These are phyloP conservation scores for Cryptococcus floricola DNA, from an alignment of 1,284 basidiomycete genomes.

Conservation along the genomic window DNA sequence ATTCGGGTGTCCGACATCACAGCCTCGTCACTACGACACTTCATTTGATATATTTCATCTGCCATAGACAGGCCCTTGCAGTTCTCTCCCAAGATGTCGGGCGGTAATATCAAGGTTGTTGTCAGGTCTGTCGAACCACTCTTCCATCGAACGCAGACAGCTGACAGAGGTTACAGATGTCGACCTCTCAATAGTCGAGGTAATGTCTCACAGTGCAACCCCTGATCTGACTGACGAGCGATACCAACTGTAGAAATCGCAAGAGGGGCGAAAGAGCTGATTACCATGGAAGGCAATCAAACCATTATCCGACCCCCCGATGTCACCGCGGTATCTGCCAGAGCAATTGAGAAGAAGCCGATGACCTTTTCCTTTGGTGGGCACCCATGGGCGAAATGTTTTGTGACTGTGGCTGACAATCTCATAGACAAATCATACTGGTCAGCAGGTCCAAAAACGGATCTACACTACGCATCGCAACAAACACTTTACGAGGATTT, in stretches of 20 bases:
- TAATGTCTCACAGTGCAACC: slow-evolving; percentile 47
- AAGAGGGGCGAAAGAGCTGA: slow-evolving; percentile 83
- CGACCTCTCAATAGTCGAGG: slow-evolving; percentile 89
- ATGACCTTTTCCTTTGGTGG: slow-evolving; percentile 75
- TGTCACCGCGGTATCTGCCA: slow-evolving; percentile 35
- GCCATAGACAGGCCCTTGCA: background rate
- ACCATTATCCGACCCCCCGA: slow-evolving; percentile 88
- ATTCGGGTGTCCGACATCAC: background rate
- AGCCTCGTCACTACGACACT: background rate
- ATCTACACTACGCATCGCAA: slow-evolving; percentile 83
- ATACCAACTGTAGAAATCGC: slow-evolving; percentile 64
- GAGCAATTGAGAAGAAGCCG: slow-evolving; percentile 78
- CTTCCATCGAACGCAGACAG: background rate
- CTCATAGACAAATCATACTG: slow-evolving; percentile 81
- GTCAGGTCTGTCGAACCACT: slow-evolving; percentile 53
- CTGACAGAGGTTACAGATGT: slow-evolving; percentile 58
- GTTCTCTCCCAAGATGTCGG: slow-evolving; percentile 9
- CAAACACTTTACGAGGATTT: slow-evolving; percentile 92
- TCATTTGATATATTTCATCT: background rate
- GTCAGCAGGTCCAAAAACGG: slow-evolving; percentile 83
- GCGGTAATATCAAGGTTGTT: slow-evolving; percentile 88
- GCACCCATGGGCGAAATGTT: slow-evolving; percentile 1
- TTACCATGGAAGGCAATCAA: slow-evolving; percentile 87
- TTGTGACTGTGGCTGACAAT: background rate
- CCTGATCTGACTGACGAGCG: background rate